Base-by-base conservation (phyloP, 495 filamentous ascomycete genomes). In the Schizothecium vesticola region DNA sequence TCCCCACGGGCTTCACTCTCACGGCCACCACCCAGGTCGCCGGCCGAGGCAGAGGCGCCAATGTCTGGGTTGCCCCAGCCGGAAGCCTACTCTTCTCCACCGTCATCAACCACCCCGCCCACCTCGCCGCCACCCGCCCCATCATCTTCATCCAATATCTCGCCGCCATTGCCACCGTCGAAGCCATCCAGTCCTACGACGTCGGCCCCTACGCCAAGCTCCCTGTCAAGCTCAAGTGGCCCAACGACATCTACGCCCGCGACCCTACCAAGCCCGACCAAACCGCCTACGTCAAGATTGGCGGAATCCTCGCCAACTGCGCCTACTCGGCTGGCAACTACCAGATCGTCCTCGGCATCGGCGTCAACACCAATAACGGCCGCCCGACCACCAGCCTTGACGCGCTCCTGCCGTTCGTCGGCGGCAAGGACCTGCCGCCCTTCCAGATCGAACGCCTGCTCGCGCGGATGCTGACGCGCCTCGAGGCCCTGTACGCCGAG, bases 131-230 rank as follows among this genome's bases (percentile, higher is more conserved):
- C 6, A 85, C 85, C 1, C 91, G 95, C 0, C 94, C 96, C 2
- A 91, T 99, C 4, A 88, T 97, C 7, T 97, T 98, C 80, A 84
- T 98, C 57, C 95, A 99, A 74, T 98, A 99, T 72, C 84, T 99
- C 16, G 89, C 92, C 2, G 94, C 92, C 3, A 83, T 99, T 58
- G 96, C 95, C n/a, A 91, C 92, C 33, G 90, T 96, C 10, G 87
- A 92, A 66, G 95, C 92, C 0, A 88, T 98, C 72, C 89, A 92
- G 70, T 84, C 82, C 26, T 99, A 97, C 74, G 93, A 90, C 59
- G 63, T 62, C 11, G 78, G 76, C 3, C 10, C 24, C 21, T 98
- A 96, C 76, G 82, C 85, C 43, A 79, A 85, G 1, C 69, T 97
- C 31, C 92, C 91, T 10, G 86, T 98, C 51, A 92, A 92, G 76